Conservation (phyloP, 495 filamentous ascomycete species). For the Penicillium crystallinum region DNA sequence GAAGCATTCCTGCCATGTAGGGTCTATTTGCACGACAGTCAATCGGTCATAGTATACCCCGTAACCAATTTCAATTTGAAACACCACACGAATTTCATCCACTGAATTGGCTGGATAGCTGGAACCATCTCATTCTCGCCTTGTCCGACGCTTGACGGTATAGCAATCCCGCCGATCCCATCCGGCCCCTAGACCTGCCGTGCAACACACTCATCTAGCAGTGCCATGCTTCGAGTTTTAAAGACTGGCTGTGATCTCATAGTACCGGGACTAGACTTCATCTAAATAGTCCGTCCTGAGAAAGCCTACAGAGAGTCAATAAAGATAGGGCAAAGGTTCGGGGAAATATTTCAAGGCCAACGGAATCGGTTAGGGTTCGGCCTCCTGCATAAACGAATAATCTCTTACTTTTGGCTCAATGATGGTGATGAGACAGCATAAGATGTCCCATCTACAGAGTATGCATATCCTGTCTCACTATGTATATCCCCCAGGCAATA, state of each 20-base stretch:
- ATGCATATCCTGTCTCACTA: not conserved
- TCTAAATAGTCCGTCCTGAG: no score
- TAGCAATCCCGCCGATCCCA: slow-evolving; percentile 5
- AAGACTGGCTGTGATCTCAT: no score
- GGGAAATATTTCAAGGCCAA: not conserved
- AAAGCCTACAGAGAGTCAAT: no score
- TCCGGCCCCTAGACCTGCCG: not conserved
- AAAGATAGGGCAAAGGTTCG: not conserved
- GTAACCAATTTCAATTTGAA: not conserved
- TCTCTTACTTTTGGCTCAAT: not conserved
- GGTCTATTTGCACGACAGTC: not conserved
- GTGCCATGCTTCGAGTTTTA: not conserved
- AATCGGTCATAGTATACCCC: not conserved
- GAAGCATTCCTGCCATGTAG: not conserved
- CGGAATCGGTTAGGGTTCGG: not conserved
- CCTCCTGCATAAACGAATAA: not conserved
- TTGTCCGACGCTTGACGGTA: slow-evolving; percentile 4
- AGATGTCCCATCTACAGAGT: no score
- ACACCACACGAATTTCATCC: not conserved
- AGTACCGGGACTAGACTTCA: no score
- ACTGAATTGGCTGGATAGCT: not conserved
- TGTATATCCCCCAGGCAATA: not conserved
- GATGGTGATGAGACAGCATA: not conserved
- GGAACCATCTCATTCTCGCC: not conserved
- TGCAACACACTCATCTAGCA: not conserved